Base-by-base conservation (phyloP, 805 yeast genomes). In the Clavispora santaluciae region DNA sequence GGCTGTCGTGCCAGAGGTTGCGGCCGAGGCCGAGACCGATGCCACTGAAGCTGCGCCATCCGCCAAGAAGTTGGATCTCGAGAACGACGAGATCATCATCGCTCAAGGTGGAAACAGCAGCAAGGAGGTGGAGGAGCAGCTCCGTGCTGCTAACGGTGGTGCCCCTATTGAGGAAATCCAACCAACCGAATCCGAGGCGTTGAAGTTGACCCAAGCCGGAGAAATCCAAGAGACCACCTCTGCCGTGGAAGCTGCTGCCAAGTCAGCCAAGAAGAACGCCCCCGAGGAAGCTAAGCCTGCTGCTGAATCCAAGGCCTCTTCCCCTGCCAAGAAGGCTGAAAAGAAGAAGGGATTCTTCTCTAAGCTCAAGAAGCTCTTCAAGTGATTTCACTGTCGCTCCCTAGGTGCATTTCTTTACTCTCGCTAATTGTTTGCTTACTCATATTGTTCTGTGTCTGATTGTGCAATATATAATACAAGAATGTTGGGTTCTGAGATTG, bases 291-390 rank as follows among this genome's bases (percentile, higher is more conserved):
- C 30, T 12, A 30, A 39, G 25, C 31, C 42, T 26, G 35, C 53
- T 10, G 41, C 49, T 22, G 39, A 44, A 11, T 33, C 51, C 25
- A 41, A 35, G 34, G 20, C 42, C 16, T 23, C 41, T 5, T 31
- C 45, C 16, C 50, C 43, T 41, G 35, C 49, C 24, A 46, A 46
- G 30, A 50, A 48, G 44, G 46, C 57, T 23, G 60, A 60, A 46
- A 59, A 64, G 57, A 68, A 72, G 60, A 67, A 64, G 55, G 61
- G 65, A 21, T 64, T 74, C 36, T 59, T 72, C 41, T 51, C 68
- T 40, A 70, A 66, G 55, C 44, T 73, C 46, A 72, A 69, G 60
- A 69, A 64, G 50, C 51, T 67, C 23, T 59, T 70, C 42, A 56
- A 54, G 48, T 64, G 20, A 22, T 18, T 17, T 9, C 10, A 22